Percentiles rank a stretch among this genome's conserved stretches.
These are phyloP conservation scores for Pseudonectria buxi DNA, from an alignment of 2,329 filamentous ascomycete species.

Conservation along the genomic window DNA sequence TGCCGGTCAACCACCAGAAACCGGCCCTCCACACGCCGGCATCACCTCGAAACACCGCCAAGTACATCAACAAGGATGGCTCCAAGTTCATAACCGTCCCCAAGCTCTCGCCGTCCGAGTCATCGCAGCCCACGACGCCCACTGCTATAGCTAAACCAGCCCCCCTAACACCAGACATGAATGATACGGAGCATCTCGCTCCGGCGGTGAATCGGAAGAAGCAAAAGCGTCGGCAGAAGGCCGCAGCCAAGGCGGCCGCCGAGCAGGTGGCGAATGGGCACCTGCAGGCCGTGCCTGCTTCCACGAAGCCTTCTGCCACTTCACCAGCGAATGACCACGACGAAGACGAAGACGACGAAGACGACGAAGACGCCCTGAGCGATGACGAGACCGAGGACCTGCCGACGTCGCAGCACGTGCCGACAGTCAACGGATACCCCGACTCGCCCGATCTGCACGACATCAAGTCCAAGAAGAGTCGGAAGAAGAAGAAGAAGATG, in stretches of 20 bases:
- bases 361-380: conserved; percentile 36
- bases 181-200: conserved; percentile 27
- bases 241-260: conserved; percentile 59
- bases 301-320: conserved; percentile 16
- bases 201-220: conserved; percentile 81
- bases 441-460: conserved; percentile 9
- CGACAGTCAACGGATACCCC: conserved; percentile 24
- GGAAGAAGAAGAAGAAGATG: conserved; percentile 63
- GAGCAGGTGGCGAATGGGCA: conserved; percentile 36
- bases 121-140: conserved; percentile 47
- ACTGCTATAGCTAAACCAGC: conserved; percentile 33
- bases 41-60: conserved; percentile 49
- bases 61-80: conserved; percentile 62
- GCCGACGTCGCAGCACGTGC: conserved; percentile 17
- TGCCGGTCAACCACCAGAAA: conserved; percentile 49
- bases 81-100: conserved; percentile 63
- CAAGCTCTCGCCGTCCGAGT: conserved; percentile 46
- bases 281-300: conserved; percentile 27
- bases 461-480: conserved; percentile 51
- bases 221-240: conserved; percentile 86
- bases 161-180: conserved; percentile 24
- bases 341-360: conserved; percentile 50
- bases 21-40: conserved; percentile 42
- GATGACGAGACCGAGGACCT: conserved; percentile 6
- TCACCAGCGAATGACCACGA: conserved; percentile 40